These are phyloP conservation scores for Leishmania aethiopica DNA, from an alignment of 208 protist genomes.

Conservation along the genomic window DNA sequence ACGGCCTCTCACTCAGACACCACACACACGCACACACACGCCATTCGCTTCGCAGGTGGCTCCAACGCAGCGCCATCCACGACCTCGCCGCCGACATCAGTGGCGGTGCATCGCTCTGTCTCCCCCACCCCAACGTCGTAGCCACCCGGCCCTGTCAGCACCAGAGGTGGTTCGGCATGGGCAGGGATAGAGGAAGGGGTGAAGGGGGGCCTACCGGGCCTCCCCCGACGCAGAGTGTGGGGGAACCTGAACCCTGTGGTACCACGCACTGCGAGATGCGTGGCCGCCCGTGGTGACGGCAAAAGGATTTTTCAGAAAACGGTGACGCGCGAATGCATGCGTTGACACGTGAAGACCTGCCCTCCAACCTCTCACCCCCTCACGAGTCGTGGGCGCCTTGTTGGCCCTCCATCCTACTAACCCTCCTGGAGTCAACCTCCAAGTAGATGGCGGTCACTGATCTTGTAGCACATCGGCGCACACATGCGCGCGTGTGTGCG, in stretches of 20 bases:
- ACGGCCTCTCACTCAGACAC: no score
- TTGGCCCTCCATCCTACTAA: background rate
- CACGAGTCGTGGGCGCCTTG: background rate
- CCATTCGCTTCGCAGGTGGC: no score
- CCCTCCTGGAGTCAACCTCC: background rate
- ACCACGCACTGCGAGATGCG: no score
- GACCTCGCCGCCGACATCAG: no score
- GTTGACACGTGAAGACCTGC: background rate
- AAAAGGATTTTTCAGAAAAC: background rate
- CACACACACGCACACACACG: no score
- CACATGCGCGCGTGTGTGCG: background rate
- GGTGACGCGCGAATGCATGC: background rate
- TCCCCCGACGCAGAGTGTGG: background rate
- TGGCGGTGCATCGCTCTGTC: no score
- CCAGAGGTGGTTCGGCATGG: no score
- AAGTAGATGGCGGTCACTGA: background rate
- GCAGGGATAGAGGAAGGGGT: no score
- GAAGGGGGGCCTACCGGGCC: background rate
- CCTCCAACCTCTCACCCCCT: background rate
- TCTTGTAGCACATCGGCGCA: background rate
- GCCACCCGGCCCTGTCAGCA: no score
- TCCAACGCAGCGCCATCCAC: no score
- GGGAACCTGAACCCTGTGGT: no score
- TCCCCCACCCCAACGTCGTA: no score
- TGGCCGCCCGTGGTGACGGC: background rate